Evolutionary conservation across 495 filamentous ascomycete species (phyloP), one percentile per base, ranked within the genome.

Genomic region (Neurospora sublineolata): DNA sequence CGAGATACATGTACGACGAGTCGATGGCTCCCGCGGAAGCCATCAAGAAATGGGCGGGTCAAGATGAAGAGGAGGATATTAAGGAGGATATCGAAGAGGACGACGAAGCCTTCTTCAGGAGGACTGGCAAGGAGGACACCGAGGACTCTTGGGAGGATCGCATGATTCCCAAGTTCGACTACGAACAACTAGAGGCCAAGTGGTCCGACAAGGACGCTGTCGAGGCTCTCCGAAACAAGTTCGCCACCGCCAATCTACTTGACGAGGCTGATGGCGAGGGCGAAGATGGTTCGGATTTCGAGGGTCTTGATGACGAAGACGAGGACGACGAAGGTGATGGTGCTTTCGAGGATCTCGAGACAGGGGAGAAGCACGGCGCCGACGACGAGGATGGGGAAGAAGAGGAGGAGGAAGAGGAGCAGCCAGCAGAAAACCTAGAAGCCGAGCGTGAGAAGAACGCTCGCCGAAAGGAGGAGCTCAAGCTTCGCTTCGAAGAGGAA

Each of bases 401-500:
- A 42, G 69, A 76, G 1, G 80, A 78, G 46, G 75, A 79, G 12
- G 78, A 80, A 58, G 71, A 78, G 18, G 75, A 77, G n/a, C 37
- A 68, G 69, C 78, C 79, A 27, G 79, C 79, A 38, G 79, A 77
- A 37, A 84, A 76, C 69, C 67, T 82, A 37, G 79, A 81, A 39
- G 91, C 89, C 3, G 95, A 99, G 80, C 91, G 95, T 71, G 93
- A 93, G 76, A 91, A 87, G 76, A 99, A 98, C 76, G 95, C 95
- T 0, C 88, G 90, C 70, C 87, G 89, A 75, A 99, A 98, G 80
- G 95, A 97, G 81, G 96, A 98, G 78, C 85, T 99, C 42, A 94
- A 93, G 74, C 86, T 97, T 14, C 89, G 96, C 11, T 98, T 99
- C 77, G 95, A 99, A 78, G 94, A 97, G 78, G 95, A 99, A 83